Percentiles rank a stretch among this genome's conserved stretches.
These are phyloP conservation scores for Rhodocollybia butyracea DNA, from an alignment of 768 basidiomycete species.

Conservation along the genomic window DNA sequence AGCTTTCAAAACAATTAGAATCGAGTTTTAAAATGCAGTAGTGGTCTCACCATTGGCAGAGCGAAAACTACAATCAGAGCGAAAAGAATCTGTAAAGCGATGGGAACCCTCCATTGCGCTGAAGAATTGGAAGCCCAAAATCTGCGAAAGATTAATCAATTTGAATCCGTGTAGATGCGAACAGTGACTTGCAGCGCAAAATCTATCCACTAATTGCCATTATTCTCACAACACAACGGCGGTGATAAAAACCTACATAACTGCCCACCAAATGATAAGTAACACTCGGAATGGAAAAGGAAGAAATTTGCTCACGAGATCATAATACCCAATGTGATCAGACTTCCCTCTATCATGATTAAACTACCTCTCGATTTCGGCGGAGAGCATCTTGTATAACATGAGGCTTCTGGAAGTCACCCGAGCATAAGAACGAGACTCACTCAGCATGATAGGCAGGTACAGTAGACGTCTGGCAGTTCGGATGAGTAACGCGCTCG, in stretches of 20 bases:
- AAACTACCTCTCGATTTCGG: slow-evolving; percentile 56
- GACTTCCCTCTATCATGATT: slow-evolving; percentile 63
- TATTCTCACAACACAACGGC: not conserved
- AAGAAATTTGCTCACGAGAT: slow-evolving; percentile 42
- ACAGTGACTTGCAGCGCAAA: slow-evolving; percentile 50
- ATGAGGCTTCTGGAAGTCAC: not conserved
- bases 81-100: slow-evolving; percentile 56
- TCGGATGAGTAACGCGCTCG: not conserved
- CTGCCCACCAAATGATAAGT: not conserved
- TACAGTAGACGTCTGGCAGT: slow-evolving; percentile 54
- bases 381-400: slow-evolving; percentile 36
- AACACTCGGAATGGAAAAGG: not conserved
- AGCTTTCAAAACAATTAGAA: slow-evolving; percentile 30
- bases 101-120: slow-evolving; percentile 61
- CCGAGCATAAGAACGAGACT: not conserved
- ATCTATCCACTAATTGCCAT: slow-evolving; percentile 50
- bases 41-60: slow-evolving; percentile 40
- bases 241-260: slow-evolving; percentile 4
- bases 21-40: not conserved
- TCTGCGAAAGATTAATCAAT: slow-evolving; percentile 20
- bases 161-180: not conserved
- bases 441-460: slow-evolving; percentile 65
- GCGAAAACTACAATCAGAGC: slow-evolving; percentile 51
- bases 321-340: slow-evolving; percentile 64
- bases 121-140: slow-evolving; percentile 50